Evolutionary conservation across 805 yeast species (phyloP), one percentile per base, ranked within the genome.

Genomic region (Yarrowia hollandica): DNA sequence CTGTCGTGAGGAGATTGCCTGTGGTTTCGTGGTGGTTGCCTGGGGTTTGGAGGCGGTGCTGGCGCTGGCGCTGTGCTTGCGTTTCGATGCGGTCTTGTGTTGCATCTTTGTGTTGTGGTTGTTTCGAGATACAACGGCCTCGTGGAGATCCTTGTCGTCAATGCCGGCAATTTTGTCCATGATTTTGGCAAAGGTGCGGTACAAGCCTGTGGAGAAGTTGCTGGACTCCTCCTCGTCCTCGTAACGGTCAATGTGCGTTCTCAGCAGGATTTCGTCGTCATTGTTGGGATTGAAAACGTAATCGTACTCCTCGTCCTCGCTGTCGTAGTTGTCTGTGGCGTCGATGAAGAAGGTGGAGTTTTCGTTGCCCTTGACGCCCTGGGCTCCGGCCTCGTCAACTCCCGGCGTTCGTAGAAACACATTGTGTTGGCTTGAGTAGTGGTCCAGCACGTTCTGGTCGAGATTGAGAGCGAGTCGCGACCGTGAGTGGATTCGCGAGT

Each of bases 231-330:
- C 57, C 9, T 33, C 56, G 14, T 34, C 42, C 5, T 50, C 35
- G 19, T 15, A 52, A n/a, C 34, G 39, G 44, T 52, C 58, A 35
- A 52, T 52, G 44, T 52, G 58, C 7, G 58, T 52, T 18, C 58
- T 4, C 35, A 52, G 35, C 35, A 52, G 44, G n/a, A 52, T 52
- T 26, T 52, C 58, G 21, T 52, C 58, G 21, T 52, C 58, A 18
- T 52, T 52, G 35, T 52, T 52, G 35, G 58, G 58, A 35, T 52
- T 52, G 35, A 52, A 52, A n/a, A 52, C 58, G 35, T 52, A 52
- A 44, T 52, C 58, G 35, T 52, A 52, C 44, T 52, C 58, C 44
- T 52, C 58, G 58, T 52, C 58, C 7, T 52, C 58, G 8, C 44
- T 35, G 26, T 52, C 58, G 33, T 37, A 35, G 34, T 35, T 35